phyloP scores from a whole-genome alignment of 257 asterid genomes.

The Solanum ossicruentum region DNA sequence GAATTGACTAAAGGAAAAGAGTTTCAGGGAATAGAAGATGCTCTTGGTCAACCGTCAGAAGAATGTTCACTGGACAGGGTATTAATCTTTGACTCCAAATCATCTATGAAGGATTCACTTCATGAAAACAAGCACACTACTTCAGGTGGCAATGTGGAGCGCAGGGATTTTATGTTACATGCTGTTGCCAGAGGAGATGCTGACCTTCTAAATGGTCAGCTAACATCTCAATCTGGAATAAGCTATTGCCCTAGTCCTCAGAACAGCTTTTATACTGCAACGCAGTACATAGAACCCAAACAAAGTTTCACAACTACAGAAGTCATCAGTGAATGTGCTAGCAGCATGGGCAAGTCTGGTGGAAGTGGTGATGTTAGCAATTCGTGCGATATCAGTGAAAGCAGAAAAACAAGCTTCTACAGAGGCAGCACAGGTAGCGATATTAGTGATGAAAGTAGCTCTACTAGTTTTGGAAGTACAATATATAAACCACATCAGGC shows the following conservation, averaged over 20 bases:
- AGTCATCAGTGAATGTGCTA: conserved; percentile 24
- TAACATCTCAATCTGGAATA: conserved; percentile 19
- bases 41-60: conserved; percentile 9
- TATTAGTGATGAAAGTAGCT: conserved; percentile 52
- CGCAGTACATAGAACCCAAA: conserved; percentile 29
- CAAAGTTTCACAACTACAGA: conserved; percentile 40
- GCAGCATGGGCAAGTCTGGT: conserved; percentile 32
- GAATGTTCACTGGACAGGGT: conserved; percentile 1
- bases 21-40: conserved; percentile 1
- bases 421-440: conserved; percentile 50
- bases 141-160: conserved; percentile 20
- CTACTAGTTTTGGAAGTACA: conserved; percentile 34
- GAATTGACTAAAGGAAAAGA: conserved; percentile 13
- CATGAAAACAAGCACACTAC: conserved; percentile 16
- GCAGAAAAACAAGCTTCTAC: conserved; percentile 35
- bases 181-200: conserved; percentile 7
- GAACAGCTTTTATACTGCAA: conserved; percentile 27
- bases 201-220: conserved; percentile 11
- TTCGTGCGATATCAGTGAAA: conserved; percentile 35
- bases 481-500: conserved; percentile 49
- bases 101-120: conserved; percentile 11
- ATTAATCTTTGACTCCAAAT: background rate
- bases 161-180: conserved; percentile 9
- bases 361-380: conserved; percentile 38
- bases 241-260: conserved; percentile 27